phyloP scores from a whole-genome alignment of 148 eudicot genomes.

The Rheum nobile region DNA sequence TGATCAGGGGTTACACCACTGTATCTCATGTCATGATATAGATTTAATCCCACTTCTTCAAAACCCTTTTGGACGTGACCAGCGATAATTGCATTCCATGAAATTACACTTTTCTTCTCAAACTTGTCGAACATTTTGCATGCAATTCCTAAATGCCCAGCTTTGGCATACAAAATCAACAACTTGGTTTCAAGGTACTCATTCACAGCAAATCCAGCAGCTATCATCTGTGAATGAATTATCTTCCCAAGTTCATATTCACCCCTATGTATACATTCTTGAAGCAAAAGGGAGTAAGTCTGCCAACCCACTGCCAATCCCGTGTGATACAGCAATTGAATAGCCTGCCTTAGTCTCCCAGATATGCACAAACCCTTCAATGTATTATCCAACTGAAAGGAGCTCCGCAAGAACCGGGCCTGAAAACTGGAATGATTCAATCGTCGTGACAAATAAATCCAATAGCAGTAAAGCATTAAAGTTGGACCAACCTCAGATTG shows the following conservation, averaged over 20 bases:
- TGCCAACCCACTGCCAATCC: constrained; percentile 22
- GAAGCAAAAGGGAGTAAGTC: constrained; percentile 68
- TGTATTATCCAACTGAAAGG: constrained; percentile 38
- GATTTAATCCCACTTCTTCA: constrained; percentile 53
- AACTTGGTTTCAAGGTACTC: constrained; percentile 52
- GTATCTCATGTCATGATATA: constrained; percentile 49
- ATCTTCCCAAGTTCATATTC: constrained; percentile 47
- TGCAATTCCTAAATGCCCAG: constrained; percentile 46
- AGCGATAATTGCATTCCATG: constrained; percentile 81
- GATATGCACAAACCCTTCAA: constrained; percentile 42
- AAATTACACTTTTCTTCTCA: constrained; percentile 43
- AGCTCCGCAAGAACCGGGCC: constrained; percentile 27
- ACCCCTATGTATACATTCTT: constrained; percentile 62
- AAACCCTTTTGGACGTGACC: constrained; percentile 76
- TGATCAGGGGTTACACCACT: constrained; percentile 59
- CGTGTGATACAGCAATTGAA: constrained; percentile 43
- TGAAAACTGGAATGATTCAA: constrained; percentile 68
- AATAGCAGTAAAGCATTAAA: neutral
- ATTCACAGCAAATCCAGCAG: constrained; percentile 58
- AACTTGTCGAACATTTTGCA: constrained; percentile 34
- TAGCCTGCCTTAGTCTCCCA: constrained; percentile 68
- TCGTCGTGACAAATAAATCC: constrained; percentile 24
- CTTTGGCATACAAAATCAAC: constrained; percentile 6
- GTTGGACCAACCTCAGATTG: neutral
- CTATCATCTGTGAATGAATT: constrained; percentile 64